phyloP scores from a whole-genome alignment of 768 basidiomycete species.

The Lactarius sp. region DNA sequence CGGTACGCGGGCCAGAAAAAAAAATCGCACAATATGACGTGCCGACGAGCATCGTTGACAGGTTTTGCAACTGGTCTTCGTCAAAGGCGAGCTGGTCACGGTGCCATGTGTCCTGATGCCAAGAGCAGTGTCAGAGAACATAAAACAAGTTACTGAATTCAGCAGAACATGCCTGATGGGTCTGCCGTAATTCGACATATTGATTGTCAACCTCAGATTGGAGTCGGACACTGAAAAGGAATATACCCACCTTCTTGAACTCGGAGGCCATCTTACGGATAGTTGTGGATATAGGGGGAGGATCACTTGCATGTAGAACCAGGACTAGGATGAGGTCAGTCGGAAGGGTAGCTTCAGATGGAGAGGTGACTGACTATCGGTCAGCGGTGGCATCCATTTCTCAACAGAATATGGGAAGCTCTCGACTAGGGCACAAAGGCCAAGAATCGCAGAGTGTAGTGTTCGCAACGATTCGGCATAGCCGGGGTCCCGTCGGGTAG shows the following conservation, averaged over 20 bases:
- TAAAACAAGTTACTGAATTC: background rate
- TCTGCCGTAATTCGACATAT: conserved; percentile 25
- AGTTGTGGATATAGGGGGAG: conserved; percentile 85
- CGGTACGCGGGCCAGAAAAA: conserved; percentile 6
- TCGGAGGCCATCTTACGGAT: conserved; percentile 82
- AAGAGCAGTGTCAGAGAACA: background rate
- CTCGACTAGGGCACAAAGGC: conserved; percentile 47
- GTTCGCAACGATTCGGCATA: conserved; percentile 71
- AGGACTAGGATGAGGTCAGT: conserved; percentile 44
- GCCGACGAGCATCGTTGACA: conserved; percentile 85
- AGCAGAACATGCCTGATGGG: conserved; percentile 33
- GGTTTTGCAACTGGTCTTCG: conserved; percentile 83
- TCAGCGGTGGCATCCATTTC: conserved; percentile 55
- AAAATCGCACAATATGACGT: conserved; percentile 74
- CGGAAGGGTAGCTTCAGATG: background rate
- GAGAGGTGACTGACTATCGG: conserved; percentile 50
- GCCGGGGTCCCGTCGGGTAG: conserved; percentile 58
- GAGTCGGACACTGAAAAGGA: conserved; percentile 1
- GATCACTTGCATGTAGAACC: conserved; percentile 75
- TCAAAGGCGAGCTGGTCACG: conserved; percentile 83
- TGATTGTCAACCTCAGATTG: background rate
- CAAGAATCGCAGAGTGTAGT: conserved; percentile 66
- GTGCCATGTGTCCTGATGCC: conserved; percentile 79
- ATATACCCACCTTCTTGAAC: conserved; percentile 66
- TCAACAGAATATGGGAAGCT: conserved; percentile 56